Percentiles rank a stretch among this genome's conserved stretches.
Evolutionary conservation across 2,329 filamentous ascomycete genomes (phyloP).

Genomic region (Scopulariopsis brevicaulis): DNA sequence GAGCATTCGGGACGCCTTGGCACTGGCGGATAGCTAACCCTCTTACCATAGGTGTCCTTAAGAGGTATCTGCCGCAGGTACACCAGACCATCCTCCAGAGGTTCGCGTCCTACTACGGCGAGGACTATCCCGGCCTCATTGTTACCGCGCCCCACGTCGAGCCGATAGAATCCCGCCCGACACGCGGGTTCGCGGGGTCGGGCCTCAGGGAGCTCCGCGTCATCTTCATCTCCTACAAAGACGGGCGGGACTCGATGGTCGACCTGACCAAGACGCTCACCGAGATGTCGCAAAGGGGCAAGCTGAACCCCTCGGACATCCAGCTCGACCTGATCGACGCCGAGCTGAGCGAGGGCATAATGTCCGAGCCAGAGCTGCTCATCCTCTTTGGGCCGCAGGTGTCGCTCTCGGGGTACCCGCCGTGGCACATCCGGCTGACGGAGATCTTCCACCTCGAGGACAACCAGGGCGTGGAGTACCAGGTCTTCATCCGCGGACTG

Average conservation of each 20-base stretch:
- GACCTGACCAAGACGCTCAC: conserved; percentile 90
- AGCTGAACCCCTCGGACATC: conserved; percentile 73
- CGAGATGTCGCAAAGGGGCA: conserved; percentile 87
- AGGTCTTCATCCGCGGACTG: conserved; percentile 78
- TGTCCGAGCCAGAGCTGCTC: conserved; percentile 81
- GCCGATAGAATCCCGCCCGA: conserved; percentile 17
- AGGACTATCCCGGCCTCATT: conserved; percentile 59
- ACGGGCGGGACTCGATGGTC: conserved; percentile 87
- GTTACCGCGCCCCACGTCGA: conserved; percentile 31
- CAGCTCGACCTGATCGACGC: conserved; percentile 78
- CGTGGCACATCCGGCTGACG: conserved; percentile 89
- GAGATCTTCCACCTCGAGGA: conserved; percentile 80
- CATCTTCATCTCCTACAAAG: conserved; percentile 67
- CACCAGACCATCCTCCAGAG: conserved; percentile 71
- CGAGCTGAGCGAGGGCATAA: conserved; percentile 69
- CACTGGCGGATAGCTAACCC: background rate
- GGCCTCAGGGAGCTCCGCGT: conserved; percentile 6
- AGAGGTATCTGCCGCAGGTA: conserved; percentile 76
- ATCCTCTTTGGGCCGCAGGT: conserved; percentile 78
- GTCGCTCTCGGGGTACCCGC: conserved; percentile 82
- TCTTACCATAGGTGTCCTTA: conserved; percentile 58
- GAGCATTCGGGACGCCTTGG: conserved; percentile 10
- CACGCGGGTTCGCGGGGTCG: conserved; percentile 11
- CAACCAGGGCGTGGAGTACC: conserved; percentile 80
- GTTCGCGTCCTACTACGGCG: conserved; percentile 78